phyloP scores from a whole-genome alignment of 345 rosid species.

The Hibiscus syriacus region DNA sequence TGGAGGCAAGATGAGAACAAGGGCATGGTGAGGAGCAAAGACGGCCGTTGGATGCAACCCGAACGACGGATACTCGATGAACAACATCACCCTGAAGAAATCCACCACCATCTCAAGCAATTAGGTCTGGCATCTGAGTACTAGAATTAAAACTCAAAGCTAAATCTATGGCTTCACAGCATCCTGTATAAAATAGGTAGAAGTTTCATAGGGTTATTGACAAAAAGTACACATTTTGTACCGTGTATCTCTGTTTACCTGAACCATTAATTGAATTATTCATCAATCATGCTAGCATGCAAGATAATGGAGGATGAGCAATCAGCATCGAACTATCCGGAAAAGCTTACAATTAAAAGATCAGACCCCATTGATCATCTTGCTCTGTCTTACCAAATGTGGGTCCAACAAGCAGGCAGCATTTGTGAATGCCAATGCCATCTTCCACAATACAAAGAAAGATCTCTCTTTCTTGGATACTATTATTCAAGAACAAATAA shows the following conservation, averaged over 20 bases:
- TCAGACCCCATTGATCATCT: neutral
- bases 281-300: neutral
- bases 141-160: neutral
- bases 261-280: neutral
- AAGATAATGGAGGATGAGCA: neutral
- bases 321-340: neutral
- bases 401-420: neutral
- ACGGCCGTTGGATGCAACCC: conserved; percentile 77
- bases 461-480: neutral
- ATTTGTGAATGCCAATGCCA: neutral
- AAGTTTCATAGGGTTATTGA: neutral
- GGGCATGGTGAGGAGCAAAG: conserved; percentile 57
- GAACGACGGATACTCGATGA: conserved; percentile 66
- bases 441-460: too few species aligned
- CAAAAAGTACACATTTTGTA: neutral
- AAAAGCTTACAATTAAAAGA: neutral
- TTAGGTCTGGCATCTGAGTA: conserved; percentile 25
- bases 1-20: conserved; percentile 86
- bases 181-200: neutral
- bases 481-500: neutral
- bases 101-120: conserved; percentile 37
- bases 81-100: conserved; percentile 37
- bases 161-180: neutral
- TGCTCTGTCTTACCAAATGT: conserved; percentile 4
- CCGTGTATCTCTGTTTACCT: neutral